phyloP scores from a whole-genome alignment of 345 rosid genomes.

The Hibiscus trionum region DNA sequence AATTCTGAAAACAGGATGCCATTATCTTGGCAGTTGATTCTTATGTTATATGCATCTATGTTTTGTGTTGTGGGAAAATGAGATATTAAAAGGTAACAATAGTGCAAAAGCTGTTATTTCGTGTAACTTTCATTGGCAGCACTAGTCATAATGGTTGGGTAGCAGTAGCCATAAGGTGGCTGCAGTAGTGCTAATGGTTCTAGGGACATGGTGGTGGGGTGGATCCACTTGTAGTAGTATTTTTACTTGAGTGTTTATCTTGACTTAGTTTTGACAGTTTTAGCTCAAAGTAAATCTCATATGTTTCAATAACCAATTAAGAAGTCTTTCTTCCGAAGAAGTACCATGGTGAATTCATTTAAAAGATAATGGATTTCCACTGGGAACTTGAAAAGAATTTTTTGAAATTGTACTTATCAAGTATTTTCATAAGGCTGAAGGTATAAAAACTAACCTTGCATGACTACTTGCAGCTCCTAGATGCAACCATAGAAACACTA shows the following conservation, averaged over 20 bases:
- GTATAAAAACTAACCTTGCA: background rate
- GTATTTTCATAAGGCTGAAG: background rate
- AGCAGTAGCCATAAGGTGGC: constrained; percentile 59
- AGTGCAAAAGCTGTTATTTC: background rate
- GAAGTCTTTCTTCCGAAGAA: background rate
- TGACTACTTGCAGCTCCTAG: background rate
- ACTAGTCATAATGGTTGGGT: constrained; percentile 55
- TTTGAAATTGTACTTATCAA: background rate
- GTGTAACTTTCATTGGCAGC: constrained; percentile 30
- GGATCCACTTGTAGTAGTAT: constrained; percentile 60
- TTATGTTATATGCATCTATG: background rate
- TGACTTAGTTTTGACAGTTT: constrained; percentile 57
- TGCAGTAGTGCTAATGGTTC: constrained; percentile 54
- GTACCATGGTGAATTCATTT: background rate
- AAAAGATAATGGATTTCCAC: background rate
- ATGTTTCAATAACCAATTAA: background rate
- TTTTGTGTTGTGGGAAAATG: background rate
- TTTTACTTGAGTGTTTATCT: constrained; percentile 42
- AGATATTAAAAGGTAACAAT: background rate
- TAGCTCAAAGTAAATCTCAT: constrained; percentile 26
- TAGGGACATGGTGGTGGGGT: constrained; percentile 78
- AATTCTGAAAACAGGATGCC: background rate
- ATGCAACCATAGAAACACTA: background rate
- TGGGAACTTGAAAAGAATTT: background rate
- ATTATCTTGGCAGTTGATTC: background rate